phyloP scores from a whole-genome alignment of 805 yeast genomes.

The Wickerhamomyces xylosicus region DNA sequence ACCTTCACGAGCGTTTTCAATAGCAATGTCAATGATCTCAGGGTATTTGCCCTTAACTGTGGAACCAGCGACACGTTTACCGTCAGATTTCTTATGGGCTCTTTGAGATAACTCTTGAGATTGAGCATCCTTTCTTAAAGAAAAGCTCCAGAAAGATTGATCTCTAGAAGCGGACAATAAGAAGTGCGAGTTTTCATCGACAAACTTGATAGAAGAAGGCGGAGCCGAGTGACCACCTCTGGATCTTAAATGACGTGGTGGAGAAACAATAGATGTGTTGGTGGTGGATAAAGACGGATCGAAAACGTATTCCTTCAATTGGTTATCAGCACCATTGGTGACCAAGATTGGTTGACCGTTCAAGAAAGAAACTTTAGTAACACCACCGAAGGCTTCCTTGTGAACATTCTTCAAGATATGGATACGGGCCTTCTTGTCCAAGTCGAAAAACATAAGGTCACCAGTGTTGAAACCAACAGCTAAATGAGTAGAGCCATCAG shows the following conservation, averaged over 20 bases:
- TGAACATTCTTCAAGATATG: conserved; percentile 72
- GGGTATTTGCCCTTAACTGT: conserved; percentile 62
- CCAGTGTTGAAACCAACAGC: conserved; percentile 75
- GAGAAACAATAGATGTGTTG: conserved; percentile 53
- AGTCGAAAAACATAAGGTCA: conserved; percentile 77
- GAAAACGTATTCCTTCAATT: conserved; percentile 81
- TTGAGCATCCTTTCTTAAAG: conserved; percentile 92
- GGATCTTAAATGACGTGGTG: conserved; percentile 85
- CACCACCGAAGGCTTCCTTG: conserved; percentile 65
- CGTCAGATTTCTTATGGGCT: conserved; percentile 32
- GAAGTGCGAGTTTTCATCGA: conserved; percentile 74
- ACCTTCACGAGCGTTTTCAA: conserved; percentile 65
- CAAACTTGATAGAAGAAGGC: conserved; percentile 65
- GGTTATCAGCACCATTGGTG: conserved; percentile 87
- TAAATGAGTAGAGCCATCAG: conserved; percentile 80
- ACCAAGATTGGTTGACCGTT: conserved; percentile 89
- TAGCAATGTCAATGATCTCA: conserved; percentile 60
- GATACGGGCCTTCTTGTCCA: conserved; percentile 60
- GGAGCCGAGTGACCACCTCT: conserved; percentile 98
- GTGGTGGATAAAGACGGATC: conserved; percentile 77
- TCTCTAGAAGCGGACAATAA: conserved; percentile 82
- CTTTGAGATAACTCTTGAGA: conserved; percentile 88
- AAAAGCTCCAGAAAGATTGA: conserved; percentile 81
- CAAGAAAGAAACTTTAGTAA: conserved; percentile 60
- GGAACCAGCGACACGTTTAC: conserved; percentile 46